Conservation (phyloP, 108 stramenopile genomes). For the Epithemia pelagica region DNA sequence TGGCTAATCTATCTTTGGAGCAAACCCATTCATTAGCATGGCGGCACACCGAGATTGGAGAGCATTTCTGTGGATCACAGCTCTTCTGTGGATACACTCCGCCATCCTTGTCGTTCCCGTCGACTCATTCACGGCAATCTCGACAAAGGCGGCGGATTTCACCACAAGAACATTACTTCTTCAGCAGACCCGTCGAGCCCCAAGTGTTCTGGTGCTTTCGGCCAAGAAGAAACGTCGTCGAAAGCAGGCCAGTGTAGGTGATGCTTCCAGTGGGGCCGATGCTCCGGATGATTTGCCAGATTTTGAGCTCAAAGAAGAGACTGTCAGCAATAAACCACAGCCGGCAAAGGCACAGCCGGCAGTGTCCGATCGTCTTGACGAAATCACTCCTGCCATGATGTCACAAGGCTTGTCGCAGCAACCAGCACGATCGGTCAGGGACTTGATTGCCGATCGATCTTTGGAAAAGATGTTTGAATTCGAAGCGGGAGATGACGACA, state of each 20-base stretch:
- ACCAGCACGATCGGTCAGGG: slow-evolving; percentile 23
- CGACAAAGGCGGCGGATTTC: no score
- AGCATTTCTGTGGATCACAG: no score
- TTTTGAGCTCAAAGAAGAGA: slow-evolving; percentile 54
- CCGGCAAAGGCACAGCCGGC: slow-evolving; percentile 5
- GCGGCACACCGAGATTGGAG: no score
- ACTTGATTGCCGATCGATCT: slow-evolving; percentile 40
- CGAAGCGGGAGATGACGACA: slow-evolving; percentile 26
- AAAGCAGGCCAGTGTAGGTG: not conserved
- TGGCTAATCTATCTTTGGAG: no score
- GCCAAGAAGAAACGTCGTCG: not conserved
- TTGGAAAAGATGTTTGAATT: slow-evolving; percentile 45
- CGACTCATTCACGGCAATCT: no score
- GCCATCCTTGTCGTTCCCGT: no score
- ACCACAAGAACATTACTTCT: no score
- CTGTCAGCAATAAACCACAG: slow-evolving; percentile 26
- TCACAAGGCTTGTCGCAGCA: not conserved
- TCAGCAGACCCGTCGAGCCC: no score
- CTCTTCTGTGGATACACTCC: no score
- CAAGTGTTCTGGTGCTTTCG: not conserved
- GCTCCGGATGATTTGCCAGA: slow-evolving; percentile 54
- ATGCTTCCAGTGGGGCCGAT: not conserved
- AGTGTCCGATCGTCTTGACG: slow-evolving; percentile 9
- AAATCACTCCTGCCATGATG: slow-evolving; percentile 3
- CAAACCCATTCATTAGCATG: no score